phyloP scores from a whole-genome alignment of 306 rosid species.

The Urtica urens region DNA sequence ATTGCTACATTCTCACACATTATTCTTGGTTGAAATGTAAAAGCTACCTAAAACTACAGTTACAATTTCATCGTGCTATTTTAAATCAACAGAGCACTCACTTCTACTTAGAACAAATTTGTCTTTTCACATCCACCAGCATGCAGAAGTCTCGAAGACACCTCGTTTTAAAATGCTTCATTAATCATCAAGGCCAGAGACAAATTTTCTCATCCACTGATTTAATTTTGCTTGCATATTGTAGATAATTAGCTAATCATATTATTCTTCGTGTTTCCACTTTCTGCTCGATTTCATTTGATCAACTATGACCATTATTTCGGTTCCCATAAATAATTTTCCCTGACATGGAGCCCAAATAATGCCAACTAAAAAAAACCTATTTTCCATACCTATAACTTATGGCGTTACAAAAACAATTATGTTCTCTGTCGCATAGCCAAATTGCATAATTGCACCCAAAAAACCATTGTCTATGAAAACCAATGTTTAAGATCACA shows the following conservation, averaged over 20 bases:
- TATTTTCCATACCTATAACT: neutral
- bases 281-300: neutral
- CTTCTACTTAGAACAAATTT: no score
- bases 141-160: neutral
- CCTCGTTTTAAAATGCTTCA: neutral
- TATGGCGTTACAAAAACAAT: neutral
- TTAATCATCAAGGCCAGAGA: neutral
- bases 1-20: neutral
- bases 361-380: neutral
- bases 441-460: neutral
- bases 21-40: neutral
- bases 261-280: neutral
- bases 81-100: no score
- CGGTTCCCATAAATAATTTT: neutral
- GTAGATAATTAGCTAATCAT: neutral
- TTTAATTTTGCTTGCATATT: neutral
- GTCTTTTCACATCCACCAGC: no score
- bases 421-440: neutral
- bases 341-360: neutral
- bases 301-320: neutral
- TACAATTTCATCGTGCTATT: neutral
- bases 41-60: neutral
- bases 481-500: slow-evolving; percentile 3
- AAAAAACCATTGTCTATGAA: neutral
- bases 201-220: neutral